Base-by-base conservation (phyloP, 1,284 basidiomycete species). In the Malassezia equina region DNA sequence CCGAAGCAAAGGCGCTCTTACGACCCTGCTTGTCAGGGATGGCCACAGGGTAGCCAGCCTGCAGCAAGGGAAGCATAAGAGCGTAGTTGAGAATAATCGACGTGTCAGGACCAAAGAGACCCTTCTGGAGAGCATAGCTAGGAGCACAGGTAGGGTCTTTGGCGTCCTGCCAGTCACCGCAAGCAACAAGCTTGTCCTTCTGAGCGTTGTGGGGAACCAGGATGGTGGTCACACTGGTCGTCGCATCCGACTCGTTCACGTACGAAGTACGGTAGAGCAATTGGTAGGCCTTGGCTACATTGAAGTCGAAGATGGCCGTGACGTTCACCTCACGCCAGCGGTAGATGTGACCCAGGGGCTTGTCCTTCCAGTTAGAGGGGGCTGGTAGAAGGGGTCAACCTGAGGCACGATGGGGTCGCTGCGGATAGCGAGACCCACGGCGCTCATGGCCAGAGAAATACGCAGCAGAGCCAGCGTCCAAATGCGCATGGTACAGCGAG, bases 341-440 rank as follows among this genome's bases (percentile, higher is more conserved):
- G 1, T 69, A 48, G 33, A 71, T 57, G 8, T 61, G 48, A 25
- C 69, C 69, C 19, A 55, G 55, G 21, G 45, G 25, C 2, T 59
- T 51, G 11, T 59, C 29, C 17, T 58, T 39, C 27, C 62, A 64
- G 51, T 50, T 34, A 17, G 31, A n/a, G 53, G 36, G 17, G 60
- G 57, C 2, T 51, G 33, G 60, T 69, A 71, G 59, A 71, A 71
- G 1, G 58, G 47, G 31, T 71, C 68, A 23, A 58, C 40, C 36
- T 48, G 27, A 28, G 52, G 47, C 0, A 13, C 17, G 12, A 19
- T 19, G 5, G 40, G 8, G 39, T 32, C 39, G 15, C 17, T 19
- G 7, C 40, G 48, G 24, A 32, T 12, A 19, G 43, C 43, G 19
- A 45, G 43, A 19, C 23, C 43, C 27, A 29, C 12, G 23, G 29